A percentile compares a stretch with the other conserved stretches of the same genome.
phyloP scores from a whole-genome alignment of 225 moss, liverwort and hornwort species.

The Anthoceros angustus region DNA sequence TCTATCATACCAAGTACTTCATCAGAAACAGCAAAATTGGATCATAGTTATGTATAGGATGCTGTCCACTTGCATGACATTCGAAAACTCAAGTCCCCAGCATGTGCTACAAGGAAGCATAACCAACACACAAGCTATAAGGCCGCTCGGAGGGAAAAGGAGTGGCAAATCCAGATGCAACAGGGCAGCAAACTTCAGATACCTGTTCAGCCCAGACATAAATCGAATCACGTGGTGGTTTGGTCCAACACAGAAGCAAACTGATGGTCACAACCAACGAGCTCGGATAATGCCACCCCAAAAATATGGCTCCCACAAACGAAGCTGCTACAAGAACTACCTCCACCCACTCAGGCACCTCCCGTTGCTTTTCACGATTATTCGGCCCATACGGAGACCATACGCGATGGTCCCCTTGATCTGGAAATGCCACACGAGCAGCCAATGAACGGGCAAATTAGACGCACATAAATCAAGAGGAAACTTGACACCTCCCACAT shows the following conservation, averaged over 20 bases:
- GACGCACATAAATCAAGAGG: background rate
- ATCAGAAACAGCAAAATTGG: constrained; percentile 1
- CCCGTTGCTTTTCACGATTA: no score
- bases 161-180: background rate
- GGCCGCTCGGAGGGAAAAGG: background rate
- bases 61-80: background rate
- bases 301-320: constrained; percentile 41
- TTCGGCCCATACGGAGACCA: no score
- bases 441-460: no score
- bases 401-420: no score
- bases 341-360: constrained; percentile 13
- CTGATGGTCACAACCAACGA: constrained; percentile 46
- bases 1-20: constrained; percentile 24
- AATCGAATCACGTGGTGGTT: constrained; percentile 56
- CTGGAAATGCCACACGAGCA: no score
- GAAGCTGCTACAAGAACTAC: constrained; percentile 52
- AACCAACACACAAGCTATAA: background rate
- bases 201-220: constrained; percentile 66
- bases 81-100: background rate
- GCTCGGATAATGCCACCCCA: constrained; percentile 56
- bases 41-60: background rate
- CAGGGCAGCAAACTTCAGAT: background rate
- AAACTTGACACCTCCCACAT: background rate
- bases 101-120: background rate
- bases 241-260: constrained; percentile 70